These are phyloP conservation scores for Metarhizium brunneum DNA, from an alignment of 2,329 filamentous ascomycete genomes.

Conservation along the genomic window DNA sequence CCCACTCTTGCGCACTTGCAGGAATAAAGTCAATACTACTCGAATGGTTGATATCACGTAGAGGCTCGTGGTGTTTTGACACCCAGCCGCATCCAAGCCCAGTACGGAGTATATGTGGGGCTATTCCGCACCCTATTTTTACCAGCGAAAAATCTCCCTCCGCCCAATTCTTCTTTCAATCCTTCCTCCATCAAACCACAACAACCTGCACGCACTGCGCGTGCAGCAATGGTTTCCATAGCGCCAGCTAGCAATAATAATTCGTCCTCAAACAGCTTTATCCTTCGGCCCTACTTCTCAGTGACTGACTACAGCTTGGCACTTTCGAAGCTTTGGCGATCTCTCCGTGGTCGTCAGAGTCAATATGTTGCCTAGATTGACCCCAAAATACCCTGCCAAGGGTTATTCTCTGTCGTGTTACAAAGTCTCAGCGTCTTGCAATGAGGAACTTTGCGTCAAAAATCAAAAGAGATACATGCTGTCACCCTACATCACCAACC, in stretches of 20 bases:
- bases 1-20: no score
- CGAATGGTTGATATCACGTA: no score
- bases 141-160: background rate
- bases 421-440: constrained; percentile 63
- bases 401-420: constrained; percentile 90
- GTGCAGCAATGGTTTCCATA: background rate
- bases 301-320: constrained; percentile 36
- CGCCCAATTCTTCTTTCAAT: background rate
- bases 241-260: constrained; percentile 1
- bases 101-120: no score
- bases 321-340: constrained; percentile 88
- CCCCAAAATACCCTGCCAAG: constrained; percentile 75
- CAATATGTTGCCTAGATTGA: constrained; percentile 78
- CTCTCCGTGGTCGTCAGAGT: constrained; percentile 67
- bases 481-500: background rate
- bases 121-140: background rate
- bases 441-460: constrained; percentile 84
- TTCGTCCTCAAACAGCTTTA: constrained; percentile 3
- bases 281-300: constrained; percentile 2
- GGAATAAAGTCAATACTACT: no score
- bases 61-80: no score
- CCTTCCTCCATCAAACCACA: background rate
- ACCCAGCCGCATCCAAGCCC: no score
- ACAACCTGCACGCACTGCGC: background rate
- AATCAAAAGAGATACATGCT: constrained; percentile 62